A percentile compares a stretch with the other conserved stretches of the same genome.
These are phyloP conservation scores for Macroventuria anomochaeta DNA, from an alignment of 2,329 filamentous ascomycete species.

Conservation along the genomic window DNA sequence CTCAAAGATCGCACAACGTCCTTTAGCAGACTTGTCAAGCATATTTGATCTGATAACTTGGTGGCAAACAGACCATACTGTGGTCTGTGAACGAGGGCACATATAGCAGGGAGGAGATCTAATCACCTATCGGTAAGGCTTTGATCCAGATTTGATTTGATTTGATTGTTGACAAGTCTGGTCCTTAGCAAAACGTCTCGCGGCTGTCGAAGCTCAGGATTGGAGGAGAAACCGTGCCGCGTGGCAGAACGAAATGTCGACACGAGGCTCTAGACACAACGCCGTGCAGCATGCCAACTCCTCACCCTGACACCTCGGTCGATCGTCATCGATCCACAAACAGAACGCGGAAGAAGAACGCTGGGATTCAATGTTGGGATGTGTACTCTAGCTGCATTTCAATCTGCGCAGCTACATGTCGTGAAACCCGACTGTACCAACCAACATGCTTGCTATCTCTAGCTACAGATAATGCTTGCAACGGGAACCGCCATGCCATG, in stretches of 20 bases:
- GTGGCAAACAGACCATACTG: no score
- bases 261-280: slow-evolving; percentile 11
- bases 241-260: background rate
- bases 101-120: no score
- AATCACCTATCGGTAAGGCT: no score
- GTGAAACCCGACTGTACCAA: slow-evolving; percentile 24
- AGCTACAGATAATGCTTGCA: slow-evolving; percentile 16
- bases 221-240: slow-evolving; percentile 15
- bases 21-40: no score
- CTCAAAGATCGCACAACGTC: slow-evolving; percentile 8
- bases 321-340: slow-evolving; percentile 19
- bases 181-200: slow-evolving; percentile 3
- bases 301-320: slow-evolving; percentile 23
- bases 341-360: slow-evolving; percentile 6
- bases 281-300: slow-evolving; percentile 13
- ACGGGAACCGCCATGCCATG: slow-evolving; percentile 31
- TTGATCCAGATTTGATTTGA: no score
- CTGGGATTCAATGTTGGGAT: slow-evolving; percentile 14
- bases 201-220: slow-evolving; percentile 4
- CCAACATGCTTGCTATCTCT: slow-evolving; percentile 10
- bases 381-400: slow-evolving; percentile 23
- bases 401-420: slow-evolving; percentile 33
- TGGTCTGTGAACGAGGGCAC: no score
- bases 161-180: no score
- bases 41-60: no score